Conservation (phyloP, 1,139 yeast genomes). For the Diutina sp. region DNA sequence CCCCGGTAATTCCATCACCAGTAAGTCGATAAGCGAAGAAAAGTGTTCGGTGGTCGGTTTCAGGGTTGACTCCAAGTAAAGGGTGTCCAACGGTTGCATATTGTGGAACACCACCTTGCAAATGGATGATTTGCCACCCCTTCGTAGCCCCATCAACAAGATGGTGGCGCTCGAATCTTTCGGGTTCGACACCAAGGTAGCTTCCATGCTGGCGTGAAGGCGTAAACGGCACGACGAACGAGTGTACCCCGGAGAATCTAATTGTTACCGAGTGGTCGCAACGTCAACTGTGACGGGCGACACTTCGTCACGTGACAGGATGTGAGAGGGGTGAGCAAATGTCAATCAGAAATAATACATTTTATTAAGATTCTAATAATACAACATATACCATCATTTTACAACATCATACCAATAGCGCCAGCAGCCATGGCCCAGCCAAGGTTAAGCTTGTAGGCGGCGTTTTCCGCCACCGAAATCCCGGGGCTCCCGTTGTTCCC, state of each 20-base stretch:
- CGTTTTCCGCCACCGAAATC: background rate
- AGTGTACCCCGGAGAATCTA: background rate
- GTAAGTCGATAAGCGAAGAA: conserved; percentile 69
- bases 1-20: conserved; percentile 95
- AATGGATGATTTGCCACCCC: conserved; percentile 79
- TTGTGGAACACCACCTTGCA: conserved; percentile 92
- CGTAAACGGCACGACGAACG: background rate
- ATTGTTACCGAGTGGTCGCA: background rate
- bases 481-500: background rate
- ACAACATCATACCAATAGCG: background rate
- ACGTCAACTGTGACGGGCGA: background rate
- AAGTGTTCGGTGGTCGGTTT: conserved; percentile 76
- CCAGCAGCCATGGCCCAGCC: background rate
- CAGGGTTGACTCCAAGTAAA: conserved; percentile 81
- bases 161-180: conserved; percentile 42
- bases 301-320: background rate
- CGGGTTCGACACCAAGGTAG: background rate
- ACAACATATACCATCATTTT: background rate
- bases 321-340: too few species aligned
- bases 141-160: conserved; percentile 73
- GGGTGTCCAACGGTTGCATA: conserved; percentile 91
- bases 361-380: too few species aligned
- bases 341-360: background rate
- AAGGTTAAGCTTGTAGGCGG: background rate
- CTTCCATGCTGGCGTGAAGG: background rate